Percentiles rank a stretch among this genome's conserved stretches.
These are phyloP conservation scores for Ulota crispa DNA, from an alignment of 225 moss, liverwort and hornwort species.

Conservation along the genomic window DNA sequence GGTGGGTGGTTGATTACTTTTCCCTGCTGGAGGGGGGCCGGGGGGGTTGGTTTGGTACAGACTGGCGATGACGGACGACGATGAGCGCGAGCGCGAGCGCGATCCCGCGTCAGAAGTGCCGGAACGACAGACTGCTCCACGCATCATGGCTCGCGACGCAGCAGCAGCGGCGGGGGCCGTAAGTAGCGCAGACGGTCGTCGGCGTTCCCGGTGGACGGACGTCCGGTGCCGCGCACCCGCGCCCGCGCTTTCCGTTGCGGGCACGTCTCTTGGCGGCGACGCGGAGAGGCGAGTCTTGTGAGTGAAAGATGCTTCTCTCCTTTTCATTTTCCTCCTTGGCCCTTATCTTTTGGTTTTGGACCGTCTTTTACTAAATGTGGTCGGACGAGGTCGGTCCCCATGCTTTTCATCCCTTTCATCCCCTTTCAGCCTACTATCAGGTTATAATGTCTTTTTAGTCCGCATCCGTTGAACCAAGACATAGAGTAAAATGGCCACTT, in stretches of 20 bases:
- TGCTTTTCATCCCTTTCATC: neutral
- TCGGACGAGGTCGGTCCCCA: too few species aligned
- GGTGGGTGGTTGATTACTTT: constrained; percentile 16
- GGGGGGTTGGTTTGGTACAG: neutral
- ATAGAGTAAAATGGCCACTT: too few species aligned
- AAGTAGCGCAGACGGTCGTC: neutral
- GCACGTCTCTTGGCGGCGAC: neutral
- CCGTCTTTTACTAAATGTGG: too few species aligned
- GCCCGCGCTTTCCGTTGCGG: neutral
- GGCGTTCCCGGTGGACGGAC: neutral
- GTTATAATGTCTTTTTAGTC: too few species aligned
- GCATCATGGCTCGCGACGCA: constrained; percentile 7
- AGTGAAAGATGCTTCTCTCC: neutral
- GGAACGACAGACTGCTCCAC: neutral
- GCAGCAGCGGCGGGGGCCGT: neutral
- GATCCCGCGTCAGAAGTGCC: constrained; percentile 10
- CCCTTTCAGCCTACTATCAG: too few species aligned
- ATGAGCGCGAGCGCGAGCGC: neutral
- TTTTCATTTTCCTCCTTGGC: neutral
- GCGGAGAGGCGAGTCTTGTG: neutral
- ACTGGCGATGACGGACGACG: constrained; percentile 6
- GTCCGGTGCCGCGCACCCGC: neutral
- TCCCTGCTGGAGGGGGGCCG: neutral
- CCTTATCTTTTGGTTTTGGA: neutral
- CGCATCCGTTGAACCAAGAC: too few species aligned